phyloP scores from a whole-genome alignment of 352 stramenopile genomes.

The Globisporangium megalacanthum region DNA sequence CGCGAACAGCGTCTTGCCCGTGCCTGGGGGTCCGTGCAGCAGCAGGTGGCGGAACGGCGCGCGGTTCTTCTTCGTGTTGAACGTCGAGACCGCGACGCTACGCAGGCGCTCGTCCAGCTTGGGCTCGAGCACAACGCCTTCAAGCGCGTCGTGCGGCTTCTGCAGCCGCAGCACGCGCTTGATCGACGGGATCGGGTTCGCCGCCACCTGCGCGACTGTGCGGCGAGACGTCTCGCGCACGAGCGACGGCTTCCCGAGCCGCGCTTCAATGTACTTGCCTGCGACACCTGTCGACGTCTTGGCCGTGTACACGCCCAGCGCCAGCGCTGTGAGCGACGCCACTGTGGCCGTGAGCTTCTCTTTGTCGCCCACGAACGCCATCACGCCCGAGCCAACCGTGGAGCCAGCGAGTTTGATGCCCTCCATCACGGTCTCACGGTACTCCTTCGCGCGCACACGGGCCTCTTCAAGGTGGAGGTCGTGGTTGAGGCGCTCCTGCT shows the following conservation, averaged over 20 bases:
- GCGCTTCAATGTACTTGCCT: slow-evolving; percentile 94
- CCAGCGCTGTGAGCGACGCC: slow-evolving; percentile 90
- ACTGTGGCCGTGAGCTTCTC: slow-evolving; percentile 96
- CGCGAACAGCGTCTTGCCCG: slow-evolving; percentile 99
- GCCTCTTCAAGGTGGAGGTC: slow-evolving; percentile 97
- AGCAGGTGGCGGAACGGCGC: slow-evolving; percentile 98
- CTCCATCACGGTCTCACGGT: slow-evolving; percentile 94
- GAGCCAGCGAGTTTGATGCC: slow-evolving; percentile 93
- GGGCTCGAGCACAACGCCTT: slow-evolving; percentile 94
- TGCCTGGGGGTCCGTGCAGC: slow-evolving; percentile 96
- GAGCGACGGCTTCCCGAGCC: slow-evolving; percentile 96
- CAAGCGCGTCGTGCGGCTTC: slow-evolving; percentile 91
- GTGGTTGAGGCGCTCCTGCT: slow-evolving; percentile 98
- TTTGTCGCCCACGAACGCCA: slow-evolving; percentile 92
- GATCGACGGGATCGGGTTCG: slow-evolving; percentile 81
- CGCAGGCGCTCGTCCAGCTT: slow-evolving; percentile 92
- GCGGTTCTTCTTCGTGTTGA: slow-evolving; percentile 98
- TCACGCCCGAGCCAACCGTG: slow-evolving; percentile 92
- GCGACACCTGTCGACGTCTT: slow-evolving; percentile 90
- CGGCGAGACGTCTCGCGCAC: slow-evolving; percentile 95
- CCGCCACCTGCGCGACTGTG: slow-evolving; percentile 74
- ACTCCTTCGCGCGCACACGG: slow-evolving; percentile 86
- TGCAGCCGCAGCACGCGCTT: slow-evolving; percentile 88
- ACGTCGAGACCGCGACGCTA: slow-evolving; percentile 95
- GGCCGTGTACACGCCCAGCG: slow-evolving; percentile 95